Conservation (phyloP, 2,329 filamentous ascomycete genomes). For the Colletotrichum nymphaeae region DNA sequence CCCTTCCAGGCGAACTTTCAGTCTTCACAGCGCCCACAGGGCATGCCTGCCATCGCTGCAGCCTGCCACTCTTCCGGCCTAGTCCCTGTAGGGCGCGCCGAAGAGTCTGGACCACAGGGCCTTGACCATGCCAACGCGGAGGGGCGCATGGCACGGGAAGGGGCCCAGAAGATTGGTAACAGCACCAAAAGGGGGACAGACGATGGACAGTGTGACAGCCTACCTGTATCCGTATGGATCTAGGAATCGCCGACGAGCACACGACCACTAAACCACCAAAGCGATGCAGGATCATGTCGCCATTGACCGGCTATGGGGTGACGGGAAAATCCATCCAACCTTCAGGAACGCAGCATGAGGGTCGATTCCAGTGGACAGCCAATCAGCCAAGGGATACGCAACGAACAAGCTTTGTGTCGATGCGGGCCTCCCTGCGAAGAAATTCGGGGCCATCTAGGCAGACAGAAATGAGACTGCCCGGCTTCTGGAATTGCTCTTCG, state of each 20-base stretch:
- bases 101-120: conserved; percentile 16
- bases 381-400: neutral
- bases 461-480: neutral
- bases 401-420: conserved; percentile 30
- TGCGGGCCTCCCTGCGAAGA: conserved; percentile 13
- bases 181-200: neutral
- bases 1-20: neutral
- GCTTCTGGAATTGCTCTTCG: conserved; percentile 10
- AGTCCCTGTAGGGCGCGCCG: conserved; percentile 7
- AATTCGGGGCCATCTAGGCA: neutral
- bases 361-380: neutral
- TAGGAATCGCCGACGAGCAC: neutral
- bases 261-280: conserved; percentile 1
- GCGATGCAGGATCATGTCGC: neutral
- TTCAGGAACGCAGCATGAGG: neutral
- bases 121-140: neutral
- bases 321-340: neutral
- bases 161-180: conserved; percentile 4
- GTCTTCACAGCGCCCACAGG: neutral
- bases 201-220: neutral
- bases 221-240: no score
- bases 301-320: neutral
- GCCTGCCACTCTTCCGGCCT: conserved; percentile 15
- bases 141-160: neutral
- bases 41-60: conserved; percentile 6